phyloP scores from a whole-genome alignment of 306 rosid species.

The Clitoria ternatea region DNA sequence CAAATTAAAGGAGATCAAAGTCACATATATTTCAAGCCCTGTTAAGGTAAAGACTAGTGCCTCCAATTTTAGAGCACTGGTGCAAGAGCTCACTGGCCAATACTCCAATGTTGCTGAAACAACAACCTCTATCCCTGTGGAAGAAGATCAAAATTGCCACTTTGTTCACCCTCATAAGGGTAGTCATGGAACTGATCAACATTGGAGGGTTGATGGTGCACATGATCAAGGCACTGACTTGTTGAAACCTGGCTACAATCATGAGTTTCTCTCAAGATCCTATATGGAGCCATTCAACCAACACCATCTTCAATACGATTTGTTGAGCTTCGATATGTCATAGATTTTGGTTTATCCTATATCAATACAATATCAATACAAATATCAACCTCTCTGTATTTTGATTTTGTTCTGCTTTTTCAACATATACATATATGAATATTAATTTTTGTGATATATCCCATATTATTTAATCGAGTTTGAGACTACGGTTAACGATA shows the following conservation, averaged over 20 bases:
- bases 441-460: too few species aligned
- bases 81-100: constrained; percentile 81
- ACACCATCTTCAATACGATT: constrained; percentile 19
- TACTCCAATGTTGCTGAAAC: constrained; percentile 62
- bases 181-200: constrained; percentile 13
- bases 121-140: constrained; percentile 34
- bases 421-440: too few species aligned
- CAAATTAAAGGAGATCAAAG: constrained; percentile 52
- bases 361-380: not conserved
- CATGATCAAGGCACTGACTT: not conserved
- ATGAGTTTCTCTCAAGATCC: constrained; percentile 25
- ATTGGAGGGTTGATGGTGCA: not conserved
- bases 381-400: not conserved
- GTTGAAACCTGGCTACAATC: constrained; percentile 20
- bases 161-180: too few species aligned
- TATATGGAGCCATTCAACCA: constrained; percentile 21
- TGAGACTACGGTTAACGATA: too few species aligned
- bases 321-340: constrained; percentile 28
- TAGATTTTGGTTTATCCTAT: not conserved
- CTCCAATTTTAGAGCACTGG: constrained; percentile 75
- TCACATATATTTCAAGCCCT: constrained; percentile 80
- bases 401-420: not conserved
- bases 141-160: constrained; percentile 16
- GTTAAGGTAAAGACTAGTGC: constrained; percentile 79
- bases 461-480: too few species aligned